phyloP scores from a whole-genome alignment of 768 basidiomycete genomes.

The Lentinula detonsa region DNA sequence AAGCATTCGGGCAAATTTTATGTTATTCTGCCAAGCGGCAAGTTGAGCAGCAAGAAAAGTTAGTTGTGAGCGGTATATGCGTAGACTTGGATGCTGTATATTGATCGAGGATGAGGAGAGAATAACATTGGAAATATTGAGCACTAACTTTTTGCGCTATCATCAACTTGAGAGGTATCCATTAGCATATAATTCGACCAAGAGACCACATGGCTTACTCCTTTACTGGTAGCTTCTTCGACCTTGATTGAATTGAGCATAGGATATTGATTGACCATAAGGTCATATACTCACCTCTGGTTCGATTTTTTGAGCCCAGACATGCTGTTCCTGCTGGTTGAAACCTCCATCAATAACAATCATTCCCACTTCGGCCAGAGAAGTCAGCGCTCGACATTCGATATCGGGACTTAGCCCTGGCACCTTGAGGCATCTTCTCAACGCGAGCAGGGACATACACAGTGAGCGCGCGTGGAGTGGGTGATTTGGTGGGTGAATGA shows the following conservation, averaged over 20 bases:
- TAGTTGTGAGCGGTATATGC: slow-evolving; percentile 52
- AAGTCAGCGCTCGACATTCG: slow-evolving; percentile 69
- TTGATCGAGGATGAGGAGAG: neutral
- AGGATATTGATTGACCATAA: neutral
- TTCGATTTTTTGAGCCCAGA: slow-evolving; percentile 46
- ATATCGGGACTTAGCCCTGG: slow-evolving; percentile 46
- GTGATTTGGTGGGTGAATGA: slow-evolving; percentile 64
- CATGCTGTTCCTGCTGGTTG: slow-evolving; percentile 24
- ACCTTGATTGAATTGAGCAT: slow-evolving; percentile 24
- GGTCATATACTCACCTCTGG: slow-evolving; percentile 36
- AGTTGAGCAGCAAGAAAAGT: slow-evolving; percentile 59
- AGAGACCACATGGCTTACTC: slow-evolving; percentile 37
- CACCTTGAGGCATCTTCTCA: slow-evolving; percentile 48
- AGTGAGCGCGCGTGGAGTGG: slow-evolving; percentile 48
- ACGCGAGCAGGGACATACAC: slow-evolving; percentile 46
- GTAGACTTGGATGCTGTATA: slow-evolving; percentile 57
- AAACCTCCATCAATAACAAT: slow-evolving; percentile 44
- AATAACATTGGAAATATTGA: neutral
- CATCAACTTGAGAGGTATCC: slow-evolving; percentile 28
- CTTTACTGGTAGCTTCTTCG: slow-evolving; percentile 64
- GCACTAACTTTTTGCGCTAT: slow-evolving; percentile 55
- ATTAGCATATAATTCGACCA: neutral
- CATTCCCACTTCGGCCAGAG: slow-evolving; percentile 64
- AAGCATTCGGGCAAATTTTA: slow-evolving; percentile 54
- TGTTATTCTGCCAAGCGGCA: slow-evolving; percentile 42